Evolutionary conservation across 164 flowering plant genomes (phyloP).

Genomic region (Macadamia tetraphylla): DNA sequence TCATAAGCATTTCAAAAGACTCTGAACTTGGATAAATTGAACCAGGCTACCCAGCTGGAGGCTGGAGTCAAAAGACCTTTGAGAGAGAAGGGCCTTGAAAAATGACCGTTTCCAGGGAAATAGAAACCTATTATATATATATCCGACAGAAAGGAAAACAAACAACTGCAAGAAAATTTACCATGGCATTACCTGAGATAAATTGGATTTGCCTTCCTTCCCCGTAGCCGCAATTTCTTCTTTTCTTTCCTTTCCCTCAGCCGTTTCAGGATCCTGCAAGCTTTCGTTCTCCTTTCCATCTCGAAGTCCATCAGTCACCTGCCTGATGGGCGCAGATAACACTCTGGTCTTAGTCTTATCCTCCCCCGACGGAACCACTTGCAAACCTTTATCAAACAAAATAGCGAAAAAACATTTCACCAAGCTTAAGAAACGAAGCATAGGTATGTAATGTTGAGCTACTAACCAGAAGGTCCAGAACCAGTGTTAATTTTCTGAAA

Average conservation of each 20-base stretch:
- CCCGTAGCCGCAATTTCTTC: slow-evolving; percentile 2
- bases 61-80: not conserved
- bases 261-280: slow-evolving; percentile 7
- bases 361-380: slow-evolving; percentile 26
- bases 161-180: slow-evolving; percentile 5
- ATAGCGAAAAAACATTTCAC: not conserved
- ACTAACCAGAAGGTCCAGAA: not conserved
- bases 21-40: not conserved
- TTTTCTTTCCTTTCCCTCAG: slow-evolving; percentile 9
- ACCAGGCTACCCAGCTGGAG: not conserved
- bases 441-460: not conserved
- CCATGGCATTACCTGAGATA: slow-evolving; percentile 14
- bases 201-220: slow-evolving; percentile 8
- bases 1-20: not conserved
- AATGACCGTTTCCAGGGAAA: not conserved
- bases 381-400: slow-evolving; percentile 19
- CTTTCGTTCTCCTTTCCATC: slow-evolving; percentile 8
- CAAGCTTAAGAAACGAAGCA: not conserved
- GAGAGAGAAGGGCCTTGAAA: not conserved
- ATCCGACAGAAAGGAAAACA: not conserved
- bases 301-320: slow-evolving; percentile 32
- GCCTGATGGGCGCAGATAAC: slow-evolving; percentile 50
- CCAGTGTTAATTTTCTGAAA: not conserved
- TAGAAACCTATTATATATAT: not conserved
- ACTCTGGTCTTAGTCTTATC: slow-evolving; percentile 47